A percentile compares a stretch with the other conserved stretches of the same genome.
phyloP scores from a whole-genome alignment of 169 alveolate species.

The Cryptosporidium canis region DNA sequence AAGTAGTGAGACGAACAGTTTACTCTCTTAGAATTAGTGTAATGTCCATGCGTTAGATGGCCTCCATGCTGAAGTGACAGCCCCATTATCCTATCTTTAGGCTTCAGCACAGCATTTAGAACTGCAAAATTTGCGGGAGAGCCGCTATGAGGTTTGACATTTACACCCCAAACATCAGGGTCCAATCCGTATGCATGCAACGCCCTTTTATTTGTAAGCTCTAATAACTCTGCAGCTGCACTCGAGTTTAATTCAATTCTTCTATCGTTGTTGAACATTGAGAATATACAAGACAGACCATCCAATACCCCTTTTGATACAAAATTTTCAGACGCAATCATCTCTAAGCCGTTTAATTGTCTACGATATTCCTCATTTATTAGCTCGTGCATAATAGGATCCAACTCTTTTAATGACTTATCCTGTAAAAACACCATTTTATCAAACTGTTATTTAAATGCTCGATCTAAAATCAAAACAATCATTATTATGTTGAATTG shows the following conservation, averaged over 20 bases:
- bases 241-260: slow-evolving; percentile 79
- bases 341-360: slow-evolving; percentile 78
- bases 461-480: neutral
- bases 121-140: slow-evolving; percentile 97
- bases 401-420: slow-evolving; percentile 74
- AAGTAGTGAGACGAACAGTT: slow-evolving; percentile 93
- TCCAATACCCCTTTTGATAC: slow-evolving; percentile 81
- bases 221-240: slow-evolving; percentile 76
- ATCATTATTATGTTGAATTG: neutral
- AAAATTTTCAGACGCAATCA: slow-evolving; percentile 86
- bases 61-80: slow-evolving; percentile 96
- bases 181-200: slow-evolving; percentile 91
- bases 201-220: slow-evolving; percentile 87
- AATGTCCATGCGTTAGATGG: slow-evolving; percentile 90
- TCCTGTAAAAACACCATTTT: slow-evolving; percentile 17
- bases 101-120: slow-evolving; percentile 92
- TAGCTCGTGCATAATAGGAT: slow-evolving; percentile 77
- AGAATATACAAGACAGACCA: slow-evolving; percentile 58
- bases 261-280: slow-evolving; percentile 80
- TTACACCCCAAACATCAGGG: slow-evolving; percentile 96
- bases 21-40: slow-evolving; percentile 88
- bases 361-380: slow-evolving; percentile 80
- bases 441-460: neutral
- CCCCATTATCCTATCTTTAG: slow-evolving; percentile 96
- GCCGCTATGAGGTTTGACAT: slow-evolving; percentile 95